These are phyloP conservation scores for Alternaria incomplexa DNA, from an alignment of 2,329 filamentous ascomycete genomes.

Conservation along the genomic window DNA sequence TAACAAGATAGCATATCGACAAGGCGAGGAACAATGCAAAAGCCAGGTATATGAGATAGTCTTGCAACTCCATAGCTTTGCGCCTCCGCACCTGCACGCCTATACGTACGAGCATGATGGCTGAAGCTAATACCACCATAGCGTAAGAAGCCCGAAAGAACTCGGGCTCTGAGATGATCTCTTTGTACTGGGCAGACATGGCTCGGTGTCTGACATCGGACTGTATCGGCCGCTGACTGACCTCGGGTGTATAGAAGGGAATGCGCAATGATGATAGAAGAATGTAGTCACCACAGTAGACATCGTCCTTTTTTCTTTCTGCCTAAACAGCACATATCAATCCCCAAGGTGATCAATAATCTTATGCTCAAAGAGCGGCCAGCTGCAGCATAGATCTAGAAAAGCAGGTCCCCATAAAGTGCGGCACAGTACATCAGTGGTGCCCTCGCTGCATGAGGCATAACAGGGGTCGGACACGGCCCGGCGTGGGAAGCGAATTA, in stretches of 20 bases:
- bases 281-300: not conserved
- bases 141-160: not conserved
- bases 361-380: not conserved
- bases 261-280: not conserved
- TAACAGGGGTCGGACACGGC: not conserved
- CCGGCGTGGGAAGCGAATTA: not conserved
- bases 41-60: slow-evolving; percentile 28
- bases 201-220: not conserved
- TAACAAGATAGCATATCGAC: slow-evolving; percentile 40
- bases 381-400: not conserved
- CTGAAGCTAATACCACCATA: slow-evolving; percentile 12
- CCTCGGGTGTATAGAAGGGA: not conserved
- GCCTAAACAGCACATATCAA: not conserved
- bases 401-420: not conserved
- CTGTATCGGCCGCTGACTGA: not conserved
- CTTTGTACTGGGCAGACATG: not conserved
- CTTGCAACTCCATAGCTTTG: slow-evolving; percentile 2
- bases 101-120: slow-evolving; percentile 13
- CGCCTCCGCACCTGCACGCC: slow-evolving; percentile 7
- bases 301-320: not conserved
- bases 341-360: not conserved
- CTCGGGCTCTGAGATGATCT: slow-evolving; percentile 1
- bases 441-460: not conserved
- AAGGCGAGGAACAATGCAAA: slow-evolving; percentile 35
- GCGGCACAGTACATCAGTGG: not conserved